Evolutionary conservation across 1,139 yeast genomes (phyloP), one percentile per base, ranked within the genome.

Genomic region (Blastobotrys buckinghamii): DNA sequence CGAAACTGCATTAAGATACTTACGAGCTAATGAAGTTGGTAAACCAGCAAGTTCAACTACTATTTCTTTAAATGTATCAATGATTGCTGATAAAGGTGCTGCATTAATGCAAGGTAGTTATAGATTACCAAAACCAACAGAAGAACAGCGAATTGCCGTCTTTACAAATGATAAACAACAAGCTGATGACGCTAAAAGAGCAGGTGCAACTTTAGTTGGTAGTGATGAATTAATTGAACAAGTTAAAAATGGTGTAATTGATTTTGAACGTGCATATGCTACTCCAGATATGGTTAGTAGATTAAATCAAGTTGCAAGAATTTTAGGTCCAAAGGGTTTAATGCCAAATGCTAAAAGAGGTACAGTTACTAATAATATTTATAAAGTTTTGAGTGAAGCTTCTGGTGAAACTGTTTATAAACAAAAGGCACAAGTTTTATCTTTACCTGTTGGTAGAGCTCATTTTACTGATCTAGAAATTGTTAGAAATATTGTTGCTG

Each of bases 11-110:
- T 67, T 89, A 65, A 76, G 84, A 60, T 89, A 82, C 61, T 65
- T 92, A 50, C 75, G 97, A 55, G 96, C 97, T 0, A 80, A 90
- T 4, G 96, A 89, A 66, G 95, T 88, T 6, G 97, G 97, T 4
- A 80, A 85, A 59, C 80, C 92, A 1, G 71, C 77, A 3, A 69
- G 73, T 22, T 81, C 82, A 56, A 80, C 92, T 29, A 84, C 90
- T 34, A 73, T 90, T 40, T 72, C 84, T 19, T 67, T 88, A 50
- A 78, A 81, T 36, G 73, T 89, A 52, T 71, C 78, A 19, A 78
- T 88, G n/a, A 75, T 86, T 19, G 81, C 85, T 27, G 95, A 85
- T 51, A 81, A 79, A 61, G 96, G 96, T 55, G 81, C 86, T 24
- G 80, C 82, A 40, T 86, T 89, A 34, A 68, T 90, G 45, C 71